Percentiles rank a stretch among this genome's conserved stretches.
Conservation (phyloP, 2,329 filamentous ascomycete species). For the Knufia fluminis region DNA sequence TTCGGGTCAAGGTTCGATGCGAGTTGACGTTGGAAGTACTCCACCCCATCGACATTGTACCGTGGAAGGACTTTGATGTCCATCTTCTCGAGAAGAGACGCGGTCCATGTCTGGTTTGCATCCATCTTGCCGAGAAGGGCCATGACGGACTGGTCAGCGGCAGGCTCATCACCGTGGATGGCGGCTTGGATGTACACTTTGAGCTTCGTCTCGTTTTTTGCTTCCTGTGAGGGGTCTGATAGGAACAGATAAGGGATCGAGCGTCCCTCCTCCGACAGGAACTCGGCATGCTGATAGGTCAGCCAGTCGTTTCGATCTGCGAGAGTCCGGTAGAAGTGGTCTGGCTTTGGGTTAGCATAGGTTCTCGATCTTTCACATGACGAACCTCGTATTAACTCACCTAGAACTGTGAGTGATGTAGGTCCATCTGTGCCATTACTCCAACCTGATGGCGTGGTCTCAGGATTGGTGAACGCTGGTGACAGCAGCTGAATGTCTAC, state of each 20-base stretch:
- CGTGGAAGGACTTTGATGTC: constrained; percentile 10
- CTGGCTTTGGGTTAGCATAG: background rate
- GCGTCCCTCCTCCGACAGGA: no score
- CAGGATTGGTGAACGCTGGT: background rate
- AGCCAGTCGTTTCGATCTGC: background rate
- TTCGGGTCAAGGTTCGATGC: constrained; percentile 6
- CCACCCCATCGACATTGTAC: constrained; percentile 10
- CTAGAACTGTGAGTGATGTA: background rate
- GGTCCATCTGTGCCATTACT: background rate
- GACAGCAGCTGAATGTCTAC: background rate
- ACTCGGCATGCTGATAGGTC: background rate
- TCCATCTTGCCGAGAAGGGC: constrained; percentile 11
- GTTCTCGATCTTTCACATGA: background rate
- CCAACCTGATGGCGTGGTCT: background rate
- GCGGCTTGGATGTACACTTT: background rate
- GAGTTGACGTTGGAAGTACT: constrained; percentile 6
- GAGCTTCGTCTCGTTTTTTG: background rate
- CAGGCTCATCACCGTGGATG: constrained; percentile 9
- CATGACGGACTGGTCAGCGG: constrained; percentile 10
- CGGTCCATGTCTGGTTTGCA: constrained; percentile 6
- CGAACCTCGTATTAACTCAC: no score
- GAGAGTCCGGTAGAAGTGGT: background rate
- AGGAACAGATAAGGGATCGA: background rate
- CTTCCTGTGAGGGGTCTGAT: background rate
- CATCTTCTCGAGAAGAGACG: constrained; percentile 4